Conservation (phyloP, 139 green algal genomes). For the Diplosphaera chodatii region DNA sequence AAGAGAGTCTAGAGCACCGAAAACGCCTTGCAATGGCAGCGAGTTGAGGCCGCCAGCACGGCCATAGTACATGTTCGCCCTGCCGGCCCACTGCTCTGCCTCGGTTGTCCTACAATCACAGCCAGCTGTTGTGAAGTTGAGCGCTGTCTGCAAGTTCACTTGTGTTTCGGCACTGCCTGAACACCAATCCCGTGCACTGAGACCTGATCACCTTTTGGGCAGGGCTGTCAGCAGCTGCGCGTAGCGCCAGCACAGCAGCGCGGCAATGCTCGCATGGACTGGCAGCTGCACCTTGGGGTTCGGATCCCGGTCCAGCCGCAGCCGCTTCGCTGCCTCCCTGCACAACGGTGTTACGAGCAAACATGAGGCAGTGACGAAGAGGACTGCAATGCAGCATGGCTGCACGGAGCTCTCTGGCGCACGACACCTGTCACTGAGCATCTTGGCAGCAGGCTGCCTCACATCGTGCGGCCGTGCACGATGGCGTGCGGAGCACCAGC, state of each 20-base stretch:
- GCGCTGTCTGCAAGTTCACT: no score
- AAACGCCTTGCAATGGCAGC: slow-evolving; percentile 7
- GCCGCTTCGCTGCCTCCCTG: slow-evolving; percentile 24
- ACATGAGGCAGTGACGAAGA: no score
- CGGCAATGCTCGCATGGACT: slow-evolving; percentile 45
- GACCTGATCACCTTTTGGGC: slow-evolving; percentile 30
- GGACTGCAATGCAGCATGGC: no score
- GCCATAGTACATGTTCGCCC: not conserved
- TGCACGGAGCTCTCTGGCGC: no score
- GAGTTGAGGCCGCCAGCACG: not conserved
- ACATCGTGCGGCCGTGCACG: no score
- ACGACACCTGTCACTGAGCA: no score
- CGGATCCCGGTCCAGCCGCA: slow-evolving; percentile 9
- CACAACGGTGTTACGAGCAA: no score
- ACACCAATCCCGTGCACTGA: no score
- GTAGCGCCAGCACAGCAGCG: slow-evolving; percentile 60
- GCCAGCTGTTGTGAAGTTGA: no score
- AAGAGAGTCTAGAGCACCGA: slow-evolving; percentile 26
- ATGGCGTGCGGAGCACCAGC: no score
- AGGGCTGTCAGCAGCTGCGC: slow-evolving; percentile 67
- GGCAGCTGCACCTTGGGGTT: not conserved
- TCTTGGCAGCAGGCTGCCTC: no score
- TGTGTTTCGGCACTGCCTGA: no score
- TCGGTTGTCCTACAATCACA: slow-evolving; percentile 4
- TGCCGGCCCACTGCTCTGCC: slow-evolving; percentile 14